Conservation (phyloP, 495 filamentous ascomycete species). For the Neurospora sp. region DNA sequence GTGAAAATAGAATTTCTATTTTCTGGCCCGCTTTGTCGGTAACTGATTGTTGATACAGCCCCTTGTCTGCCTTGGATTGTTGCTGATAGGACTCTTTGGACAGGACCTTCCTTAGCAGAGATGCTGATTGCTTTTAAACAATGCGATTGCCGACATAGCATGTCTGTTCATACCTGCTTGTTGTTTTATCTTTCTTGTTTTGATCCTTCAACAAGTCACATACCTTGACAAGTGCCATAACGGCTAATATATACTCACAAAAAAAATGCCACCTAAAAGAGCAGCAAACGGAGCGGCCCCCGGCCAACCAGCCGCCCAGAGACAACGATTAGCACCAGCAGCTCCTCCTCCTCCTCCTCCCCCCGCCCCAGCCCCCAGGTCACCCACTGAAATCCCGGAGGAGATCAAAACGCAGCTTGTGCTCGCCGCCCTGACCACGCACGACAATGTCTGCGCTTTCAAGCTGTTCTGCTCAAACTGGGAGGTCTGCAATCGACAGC, state of each 20-base stretch:
- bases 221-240: background rate
- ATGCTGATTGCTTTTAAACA: background rate
- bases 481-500: conserved; percentile 1
- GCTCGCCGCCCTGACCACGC: background rate
- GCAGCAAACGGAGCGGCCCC: background rate
- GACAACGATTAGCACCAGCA: background rate
- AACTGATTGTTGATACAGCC: background rate
- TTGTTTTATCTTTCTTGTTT: background rate
- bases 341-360: background rate
- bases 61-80: background rate
- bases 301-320: background rate
- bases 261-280: background rate
- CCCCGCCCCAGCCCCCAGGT: background rate
- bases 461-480: conserved; percentile 4
- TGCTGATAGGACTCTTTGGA: background rate
- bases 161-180: background rate
- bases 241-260: background rate
- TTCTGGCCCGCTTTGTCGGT: background rate
- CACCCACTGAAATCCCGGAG: background rate
- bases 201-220: background rate
- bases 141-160: background rate
- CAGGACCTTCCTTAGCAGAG: background rate
- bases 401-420: conserved; percentile 8
- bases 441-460: conserved; percentile 1
- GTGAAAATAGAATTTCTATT: background rate